Evolutionary conservation across 164 flowering plant genomes (phyloP).

Genomic region (Macadamia integrifolia): DNA sequence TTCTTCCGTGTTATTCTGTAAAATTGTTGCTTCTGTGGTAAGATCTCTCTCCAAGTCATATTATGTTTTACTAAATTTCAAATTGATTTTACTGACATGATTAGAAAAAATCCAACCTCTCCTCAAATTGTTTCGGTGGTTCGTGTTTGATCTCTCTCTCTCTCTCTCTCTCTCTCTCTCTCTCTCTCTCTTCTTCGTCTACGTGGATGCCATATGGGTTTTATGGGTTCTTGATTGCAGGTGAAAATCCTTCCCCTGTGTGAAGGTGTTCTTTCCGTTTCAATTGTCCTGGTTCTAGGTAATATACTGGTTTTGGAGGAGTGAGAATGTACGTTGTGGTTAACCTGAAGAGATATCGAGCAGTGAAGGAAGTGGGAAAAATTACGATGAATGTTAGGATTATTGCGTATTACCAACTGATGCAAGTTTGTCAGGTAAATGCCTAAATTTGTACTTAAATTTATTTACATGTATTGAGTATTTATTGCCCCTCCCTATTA

Average conservation of each 20-base stretch:
- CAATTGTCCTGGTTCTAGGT: neutral
- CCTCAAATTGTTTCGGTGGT: neutral
- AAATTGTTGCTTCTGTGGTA: conserved; percentile 7
- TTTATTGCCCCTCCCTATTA: neutral
- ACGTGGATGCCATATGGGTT: neutral
- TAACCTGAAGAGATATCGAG: conserved; percentile 39
- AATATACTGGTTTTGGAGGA: conserved; percentile 19
- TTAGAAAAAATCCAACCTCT: neutral
- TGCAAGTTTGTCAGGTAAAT: conserved; percentile 76
- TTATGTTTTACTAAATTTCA: neutral
- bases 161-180: no score
- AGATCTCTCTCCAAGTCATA: neutral
- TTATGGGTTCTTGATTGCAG: conserved; percentile 15
- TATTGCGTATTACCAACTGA: conserved; percentile 50
- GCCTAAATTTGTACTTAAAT: neutral
- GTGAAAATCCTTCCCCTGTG: conserved; percentile 13
- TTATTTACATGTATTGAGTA: no score
- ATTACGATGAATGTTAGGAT: conserved; percentile 59
- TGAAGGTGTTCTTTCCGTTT: conserved; percentile 1
- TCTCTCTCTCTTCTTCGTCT: neutral
- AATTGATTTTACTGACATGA: neutral
- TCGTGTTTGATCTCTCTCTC: neutral
- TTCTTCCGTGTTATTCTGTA: conserved; percentile 27
- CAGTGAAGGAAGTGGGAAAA: conserved; percentile 43
- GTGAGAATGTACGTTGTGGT: conserved; percentile 67